Percentiles rank a stretch among this genome's conserved stretches.
phyloP scores from a whole-genome alignment of 352 stramenopile species.

The Phytophthora uliginosa region DNA sequence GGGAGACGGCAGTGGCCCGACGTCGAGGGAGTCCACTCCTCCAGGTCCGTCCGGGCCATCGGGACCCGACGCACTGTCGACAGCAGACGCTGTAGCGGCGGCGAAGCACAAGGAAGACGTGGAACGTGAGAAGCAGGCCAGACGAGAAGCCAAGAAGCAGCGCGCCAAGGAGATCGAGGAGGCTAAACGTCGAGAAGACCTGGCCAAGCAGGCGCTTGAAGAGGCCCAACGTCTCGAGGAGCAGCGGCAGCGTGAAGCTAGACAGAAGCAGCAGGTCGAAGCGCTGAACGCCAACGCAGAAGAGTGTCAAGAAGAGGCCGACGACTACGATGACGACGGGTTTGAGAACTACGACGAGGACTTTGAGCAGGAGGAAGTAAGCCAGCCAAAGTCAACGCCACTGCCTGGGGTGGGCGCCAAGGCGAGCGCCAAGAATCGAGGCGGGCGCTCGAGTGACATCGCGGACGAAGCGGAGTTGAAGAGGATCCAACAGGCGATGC shows the following conservation, averaged over 20 bases:
- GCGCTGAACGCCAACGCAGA: constrained; percentile 79
- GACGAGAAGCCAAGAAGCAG: constrained; percentile 65
- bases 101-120: constrained; percentile 50
- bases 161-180: constrained; percentile 66
- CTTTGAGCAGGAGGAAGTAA: constrained; percentile 53
- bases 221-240: constrained; percentile 60
- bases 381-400: constrained; percentile 35
- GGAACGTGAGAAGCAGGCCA: constrained; percentile 47
- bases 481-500: constrained; percentile 73
- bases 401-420: constrained; percentile 20
- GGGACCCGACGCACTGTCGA: constrained; percentile 12
- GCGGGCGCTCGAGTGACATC: constrained; percentile 8
- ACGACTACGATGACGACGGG: constrained; percentile 74
- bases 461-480: constrained; percentile 47
- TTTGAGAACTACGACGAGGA: constrained; percentile 81
- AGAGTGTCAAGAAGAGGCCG: constrained; percentile 71
- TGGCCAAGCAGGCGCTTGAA: constrained; percentile 55
- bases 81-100: constrained; percentile 17
- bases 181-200: constrained; percentile 55
- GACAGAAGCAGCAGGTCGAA: constrained; percentile 60
- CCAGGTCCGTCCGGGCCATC: constrained; percentile 19
- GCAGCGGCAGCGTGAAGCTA: constrained; percentile 50
- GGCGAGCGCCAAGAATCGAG: constrained; percentile 31
- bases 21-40: constrained; percentile 9
- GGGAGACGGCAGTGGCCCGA: constrained; percentile 4